phyloP scores from a whole-genome alignment of 169 alveolate genomes.

The Plasmodium chabaudi region DNA sequence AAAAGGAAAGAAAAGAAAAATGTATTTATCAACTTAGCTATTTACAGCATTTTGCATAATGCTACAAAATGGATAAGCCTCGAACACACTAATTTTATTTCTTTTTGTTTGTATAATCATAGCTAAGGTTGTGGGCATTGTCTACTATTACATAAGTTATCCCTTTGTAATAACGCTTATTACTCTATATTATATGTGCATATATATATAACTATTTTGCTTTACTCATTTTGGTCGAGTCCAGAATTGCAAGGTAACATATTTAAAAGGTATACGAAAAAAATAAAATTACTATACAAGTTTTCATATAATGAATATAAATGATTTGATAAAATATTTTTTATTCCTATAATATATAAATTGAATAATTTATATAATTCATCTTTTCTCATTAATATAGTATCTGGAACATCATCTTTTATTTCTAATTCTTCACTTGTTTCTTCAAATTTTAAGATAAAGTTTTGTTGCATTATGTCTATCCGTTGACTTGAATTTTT shows the following conservation, averaged over 20 bases:
- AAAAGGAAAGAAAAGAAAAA: constrained; percentile 3
- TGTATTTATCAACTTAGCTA: neutral
- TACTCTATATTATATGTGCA: no score
- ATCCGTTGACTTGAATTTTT: constrained; percentile 28
- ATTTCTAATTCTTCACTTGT: constrained; percentile 23
- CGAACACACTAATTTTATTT: no score
- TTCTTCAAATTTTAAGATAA: constrained; percentile 21
- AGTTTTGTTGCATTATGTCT: constrained; percentile 18
- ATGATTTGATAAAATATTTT: constrained; percentile 16
- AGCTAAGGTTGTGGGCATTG: no score
- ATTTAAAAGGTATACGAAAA: constrained; percentile 25
- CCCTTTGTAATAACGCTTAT: no score
- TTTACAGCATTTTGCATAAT: no score
- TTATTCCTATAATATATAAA: constrained; percentile 27
- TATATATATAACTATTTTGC: no score
- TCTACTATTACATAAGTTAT: no score
- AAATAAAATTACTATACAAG: constrained; percentile 30
- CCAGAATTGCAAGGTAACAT: constrained; percentile 9
- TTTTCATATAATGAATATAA: constrained; percentile 33
- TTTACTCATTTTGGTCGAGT: no score
- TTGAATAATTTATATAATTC: constrained; percentile 23
- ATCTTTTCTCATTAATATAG: constrained; percentile 15
- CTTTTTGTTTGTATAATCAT: no score
- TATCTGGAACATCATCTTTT: neutral
- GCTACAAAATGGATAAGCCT: no score